Percentiles rank a stretch among this genome's conserved stretches.
Evolutionary conservation across 2,329 filamentous ascomycete genomes (phyloP).

Genomic region (Elsinoe fawcettii): DNA sequence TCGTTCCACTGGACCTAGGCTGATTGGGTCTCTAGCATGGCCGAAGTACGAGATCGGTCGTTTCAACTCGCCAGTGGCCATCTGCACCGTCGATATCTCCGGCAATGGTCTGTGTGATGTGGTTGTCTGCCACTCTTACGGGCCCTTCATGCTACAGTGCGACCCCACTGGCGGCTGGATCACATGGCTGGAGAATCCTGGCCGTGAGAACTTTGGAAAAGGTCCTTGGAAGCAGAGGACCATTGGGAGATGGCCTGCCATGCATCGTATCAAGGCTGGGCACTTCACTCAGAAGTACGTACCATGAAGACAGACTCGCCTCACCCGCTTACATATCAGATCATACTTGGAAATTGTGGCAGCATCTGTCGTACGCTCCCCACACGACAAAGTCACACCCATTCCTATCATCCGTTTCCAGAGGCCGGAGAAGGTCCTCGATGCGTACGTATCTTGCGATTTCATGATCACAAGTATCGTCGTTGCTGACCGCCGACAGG

Average conservation of each 20-base stretch:
- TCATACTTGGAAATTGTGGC: constrained; percentile 3
- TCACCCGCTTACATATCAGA: not conserved
- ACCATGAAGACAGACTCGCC: no score
- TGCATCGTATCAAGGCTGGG: constrained; percentile 10
- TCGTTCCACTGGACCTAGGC: not conserved
- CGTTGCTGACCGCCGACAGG: not conserved
- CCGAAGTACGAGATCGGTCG: constrained; percentile 11
- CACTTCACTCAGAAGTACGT: not conserved
- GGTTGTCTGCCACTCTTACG: constrained; percentile 9
- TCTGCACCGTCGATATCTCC: constrained; percentile 9
- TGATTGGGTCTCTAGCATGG: not conserved
- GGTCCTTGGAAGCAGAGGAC: constrained; percentile 11
- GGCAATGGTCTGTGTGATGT: constrained; percentile 10
- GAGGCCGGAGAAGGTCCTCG: constrained; percentile 10
- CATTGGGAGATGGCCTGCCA: constrained; percentile 5
- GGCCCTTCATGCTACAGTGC: constrained; percentile 9
- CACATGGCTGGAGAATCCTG: constrained; percentile 10
- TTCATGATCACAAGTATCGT: not conserved
- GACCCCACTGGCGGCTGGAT: constrained; percentile 5
- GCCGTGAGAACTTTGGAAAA: constrained; percentile 9
- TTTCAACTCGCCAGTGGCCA: constrained; percentile 4
- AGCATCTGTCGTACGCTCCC: constrained; percentile 5
- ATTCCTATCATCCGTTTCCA: constrained; percentile 13
- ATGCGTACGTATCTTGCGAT: not conserved
- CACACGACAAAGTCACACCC: constrained; percentile 12